phyloP scores from a whole-genome alignment of 176 grass and related monocot genomes.

The Calamus simplicifolius region DNA sequence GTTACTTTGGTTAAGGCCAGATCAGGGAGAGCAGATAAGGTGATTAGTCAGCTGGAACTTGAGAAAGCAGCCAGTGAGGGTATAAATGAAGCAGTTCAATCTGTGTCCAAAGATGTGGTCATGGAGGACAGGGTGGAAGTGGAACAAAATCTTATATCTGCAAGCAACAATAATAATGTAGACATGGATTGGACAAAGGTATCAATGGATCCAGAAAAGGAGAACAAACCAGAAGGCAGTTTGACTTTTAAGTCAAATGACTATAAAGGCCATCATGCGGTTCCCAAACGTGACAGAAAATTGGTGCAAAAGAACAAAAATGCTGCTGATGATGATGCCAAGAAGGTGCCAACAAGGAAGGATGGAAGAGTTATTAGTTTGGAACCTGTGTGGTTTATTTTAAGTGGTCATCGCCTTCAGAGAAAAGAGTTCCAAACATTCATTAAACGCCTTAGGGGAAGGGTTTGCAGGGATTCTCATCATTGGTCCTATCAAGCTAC shows the following conservation, averaged over 20 bases:
- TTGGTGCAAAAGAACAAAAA: conserved; percentile 11
- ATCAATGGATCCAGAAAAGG: conserved; percentile 45
- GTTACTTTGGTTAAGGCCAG: not conserved
- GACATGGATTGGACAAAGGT: conserved; percentile 16
- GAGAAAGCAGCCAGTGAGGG: too few relatives aligned
- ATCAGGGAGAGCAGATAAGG: conserved; percentile 10
- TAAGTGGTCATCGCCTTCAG: conserved; percentile 56
- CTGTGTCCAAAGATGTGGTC: not conserved
- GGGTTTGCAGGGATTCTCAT: conserved; percentile 76
- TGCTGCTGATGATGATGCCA: conserved; percentile 1
- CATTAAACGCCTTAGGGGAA: conserved; percentile 48
- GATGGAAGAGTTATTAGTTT: conserved; percentile 6
- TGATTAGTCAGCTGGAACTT: not conserved
- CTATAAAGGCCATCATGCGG: conserved; percentile 6
- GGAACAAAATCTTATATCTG: conserved; percentile 17
- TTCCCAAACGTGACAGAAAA: conserved; percentile 16
- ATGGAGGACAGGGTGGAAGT: conserved; percentile 20
- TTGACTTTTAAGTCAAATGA: conserved; percentile 21
- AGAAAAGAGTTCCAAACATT: conserved; percentile 52
- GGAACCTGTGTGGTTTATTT: conserved; percentile 54
- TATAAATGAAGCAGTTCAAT: not conserved
- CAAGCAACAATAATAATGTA: conserved; percentile 34
- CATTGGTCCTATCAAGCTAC: conserved; percentile 87
- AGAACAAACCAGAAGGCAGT: conserved; percentile 33
- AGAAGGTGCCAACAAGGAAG: conserved; percentile 19